phyloP scores from a whole-genome alignment of 768 basidiomycete species.

The Roridomyces roridus region DNA sequence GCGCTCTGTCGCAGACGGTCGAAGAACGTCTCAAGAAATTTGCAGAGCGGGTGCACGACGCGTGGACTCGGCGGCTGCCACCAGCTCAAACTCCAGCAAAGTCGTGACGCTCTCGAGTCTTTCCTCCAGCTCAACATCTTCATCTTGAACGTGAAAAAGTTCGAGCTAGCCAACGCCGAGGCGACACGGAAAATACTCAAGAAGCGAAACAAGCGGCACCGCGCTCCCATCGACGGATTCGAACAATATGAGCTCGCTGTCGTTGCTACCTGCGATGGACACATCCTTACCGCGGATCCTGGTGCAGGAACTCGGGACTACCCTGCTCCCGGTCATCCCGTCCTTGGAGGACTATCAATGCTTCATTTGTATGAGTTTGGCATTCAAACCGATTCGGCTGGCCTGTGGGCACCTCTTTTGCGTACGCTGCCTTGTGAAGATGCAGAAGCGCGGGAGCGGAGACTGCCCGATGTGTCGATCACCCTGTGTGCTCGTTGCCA shows the following conservation, averaged over 20 bases:
- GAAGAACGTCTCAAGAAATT: conserved; percentile 72
- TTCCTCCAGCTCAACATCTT: conserved; percentile 82
- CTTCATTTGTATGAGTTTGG: conserved; percentile 86
- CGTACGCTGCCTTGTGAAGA: conserved; percentile 84
- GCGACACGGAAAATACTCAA: conserved; percentile 93
- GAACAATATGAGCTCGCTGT: conserved; percentile 33
- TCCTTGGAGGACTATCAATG: conserved; percentile 86
- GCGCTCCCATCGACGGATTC: conserved; percentile 57
- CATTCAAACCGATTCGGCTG: conserved; percentile 91
- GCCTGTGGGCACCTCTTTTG: conserved; percentile 82
- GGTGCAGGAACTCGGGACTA: conserved; percentile 84
- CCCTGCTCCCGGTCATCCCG: conserved; percentile 80
- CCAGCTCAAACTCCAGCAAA: conserved; percentile 63
- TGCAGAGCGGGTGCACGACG: conserved; percentile 58
- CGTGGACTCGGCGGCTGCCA: conserved; percentile 60
- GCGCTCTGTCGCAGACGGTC: conserved; percentile 67
- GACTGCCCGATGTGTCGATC: conserved; percentile 89
- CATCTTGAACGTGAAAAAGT: conserved; percentile 86
- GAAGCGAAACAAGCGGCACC: conserved; percentile 92
- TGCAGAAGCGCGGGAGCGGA: conserved; percentile 81
- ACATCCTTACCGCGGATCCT: conserved; percentile 65
- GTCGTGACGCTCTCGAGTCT: conserved; percentile 62
- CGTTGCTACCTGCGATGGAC: conserved; percentile 33
- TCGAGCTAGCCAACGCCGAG: conserved; percentile 84
- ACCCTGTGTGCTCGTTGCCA: conserved; percentile 76